These are phyloP conservation scores for Lactifluus volemus DNA, from an alignment of 768 basidiomycete species.

Conservation along the genomic window DNA sequence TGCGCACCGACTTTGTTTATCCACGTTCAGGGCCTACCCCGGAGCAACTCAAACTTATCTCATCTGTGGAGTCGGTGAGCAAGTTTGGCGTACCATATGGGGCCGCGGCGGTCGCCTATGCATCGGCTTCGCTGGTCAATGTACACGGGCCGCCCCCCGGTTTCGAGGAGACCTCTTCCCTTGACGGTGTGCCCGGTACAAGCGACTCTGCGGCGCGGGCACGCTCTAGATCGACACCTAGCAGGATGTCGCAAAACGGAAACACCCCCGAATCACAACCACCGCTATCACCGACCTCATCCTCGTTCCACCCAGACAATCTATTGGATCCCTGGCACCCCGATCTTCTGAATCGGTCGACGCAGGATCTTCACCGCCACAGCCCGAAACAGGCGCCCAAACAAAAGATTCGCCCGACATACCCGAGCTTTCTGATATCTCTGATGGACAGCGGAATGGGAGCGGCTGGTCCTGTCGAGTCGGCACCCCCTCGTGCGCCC, in stretches of 20 bases:
- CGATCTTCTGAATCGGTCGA: background rate
- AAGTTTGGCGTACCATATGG: constrained; percentile 74
- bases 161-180: constrained; percentile 32
- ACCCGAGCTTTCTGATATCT: background rate
- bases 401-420: background rate
- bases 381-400: background rate
- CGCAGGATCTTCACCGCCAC: background rate
- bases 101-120: constrained; percentile 57
- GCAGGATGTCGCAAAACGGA: background rate
- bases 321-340: background rate
- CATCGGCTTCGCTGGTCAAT: constrained; percentile 39
- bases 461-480: background rate
- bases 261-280: background rate
- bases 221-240: constrained; percentile 1
- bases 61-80: constrained; percentile 54
- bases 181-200: constrained; percentile 11
- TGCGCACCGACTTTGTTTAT: constrained; percentile 63
- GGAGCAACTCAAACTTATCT: constrained; percentile 58
- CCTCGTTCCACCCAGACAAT: background rate
- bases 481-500: background rate
- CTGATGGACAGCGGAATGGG: background rate
- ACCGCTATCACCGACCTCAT: background rate
- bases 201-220: background rate
- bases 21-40: constrained; percentile 56
- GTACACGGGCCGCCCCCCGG: constrained; percentile 39